Evolutionary conservation across 306 rosid species (phyloP).

Genomic region (Mimosa pudica): DNA sequence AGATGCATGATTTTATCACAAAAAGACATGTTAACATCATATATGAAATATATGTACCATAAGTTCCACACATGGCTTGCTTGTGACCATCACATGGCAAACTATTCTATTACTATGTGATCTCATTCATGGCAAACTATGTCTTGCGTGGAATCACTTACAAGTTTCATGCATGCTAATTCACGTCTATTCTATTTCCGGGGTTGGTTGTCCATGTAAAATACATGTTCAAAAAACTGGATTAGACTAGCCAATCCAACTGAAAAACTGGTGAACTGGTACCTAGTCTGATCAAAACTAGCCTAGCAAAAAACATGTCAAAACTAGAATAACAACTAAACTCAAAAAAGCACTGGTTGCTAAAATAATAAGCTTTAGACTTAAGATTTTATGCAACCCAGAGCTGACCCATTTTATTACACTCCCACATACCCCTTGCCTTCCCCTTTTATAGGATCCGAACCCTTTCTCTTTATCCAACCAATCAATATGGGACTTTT

Average conservation of each 20-base stretch:
- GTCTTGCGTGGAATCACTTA: neutral
- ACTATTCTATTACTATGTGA: neutral
- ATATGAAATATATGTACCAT: too few relatives aligned
- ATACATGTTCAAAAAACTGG: neutral
- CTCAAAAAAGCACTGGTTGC: neutral
- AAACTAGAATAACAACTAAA: neutral
- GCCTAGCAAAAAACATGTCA: neutral
- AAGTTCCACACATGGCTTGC: too few relatives aligned
- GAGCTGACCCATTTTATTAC: neutral
- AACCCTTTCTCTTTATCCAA: neutral
- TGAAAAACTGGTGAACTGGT: neutral
- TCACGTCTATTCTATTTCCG: neutral
- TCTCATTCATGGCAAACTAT: neutral
- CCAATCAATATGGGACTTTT: neutral
- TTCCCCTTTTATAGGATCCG: neutral
- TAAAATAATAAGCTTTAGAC: neutral
- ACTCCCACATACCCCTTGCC: neutral
- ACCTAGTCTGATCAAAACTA: neutral
- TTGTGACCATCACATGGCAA: too few relatives aligned
- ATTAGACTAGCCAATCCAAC: neutral
- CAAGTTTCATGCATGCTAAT: neutral
- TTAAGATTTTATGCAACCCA: neutral
- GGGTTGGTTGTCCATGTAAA: neutral
- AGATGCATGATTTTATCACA: neutral
- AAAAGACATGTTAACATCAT: neutral